Evolutionary conservation across 2,329 filamentous ascomycete species (phyloP), one percentile per base, ranked within the genome.

Genomic region (Plenodomus lindquistii): DNA sequence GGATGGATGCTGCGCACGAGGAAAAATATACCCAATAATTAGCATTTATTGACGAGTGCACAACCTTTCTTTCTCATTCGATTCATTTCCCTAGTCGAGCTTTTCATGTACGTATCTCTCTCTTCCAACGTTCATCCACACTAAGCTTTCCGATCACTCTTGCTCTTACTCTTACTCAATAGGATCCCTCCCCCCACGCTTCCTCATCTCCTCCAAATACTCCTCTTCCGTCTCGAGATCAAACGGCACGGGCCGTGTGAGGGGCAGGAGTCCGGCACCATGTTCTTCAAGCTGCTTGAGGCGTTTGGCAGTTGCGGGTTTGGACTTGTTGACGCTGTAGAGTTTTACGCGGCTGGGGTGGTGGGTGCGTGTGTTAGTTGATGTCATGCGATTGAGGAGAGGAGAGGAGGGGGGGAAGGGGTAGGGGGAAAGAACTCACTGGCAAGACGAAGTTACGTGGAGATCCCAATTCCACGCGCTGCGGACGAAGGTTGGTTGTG

Each of bases 371-470:
- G 13, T 5, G 34, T 18, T 36, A n/a, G 13, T n/a, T n/a, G 15
- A 37, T 18, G 4, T 37, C 16, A 8, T 36, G 17, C 34, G 5
- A 7, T 37, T 10, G 38, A n/a, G 29, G 18, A 22, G 3, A 15
- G 4, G 38, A 18, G 7, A n/a, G 15, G 34, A 7, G 7, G 13
- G 6, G 35, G 35, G 15, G 35, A 17, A 37, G 15, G 35, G 18
- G 16, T 4, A 13, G 15, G 6, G 34, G 34, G n/a, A n/a, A n/a
- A 18, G 34, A 29, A 51, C 64, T 48, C 57, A 64, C 63, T 87
- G 85, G 47, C 81, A 84, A 0, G 78, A 83, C 6, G 77, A 81
- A 0, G 84, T 87, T 3, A 87, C 83, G 59, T 87, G 85, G 17
- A 87, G 68, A 15, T 81, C 84, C 83, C 83, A 87, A 59, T 87